Evolutionary conservation across 768 basidiomycete genomes (phyloP).

Genomic region (Amanita molliuscula): DNA sequence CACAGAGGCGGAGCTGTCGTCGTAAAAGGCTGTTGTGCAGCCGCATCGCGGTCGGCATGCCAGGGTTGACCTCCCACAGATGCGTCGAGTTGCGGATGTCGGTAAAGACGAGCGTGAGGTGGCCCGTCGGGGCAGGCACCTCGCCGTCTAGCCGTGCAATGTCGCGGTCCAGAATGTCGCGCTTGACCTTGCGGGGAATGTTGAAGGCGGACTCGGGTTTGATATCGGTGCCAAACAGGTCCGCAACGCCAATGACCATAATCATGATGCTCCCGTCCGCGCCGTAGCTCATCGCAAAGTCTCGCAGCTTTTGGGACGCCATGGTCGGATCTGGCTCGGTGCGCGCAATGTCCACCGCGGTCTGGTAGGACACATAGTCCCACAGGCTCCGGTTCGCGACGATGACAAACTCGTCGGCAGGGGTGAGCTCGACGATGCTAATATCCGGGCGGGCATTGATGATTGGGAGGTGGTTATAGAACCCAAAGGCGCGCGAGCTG

Average conservation of each 20-base stretch:
- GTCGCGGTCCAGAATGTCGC: conserved; percentile 45
- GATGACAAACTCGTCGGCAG: conserved; percentile 93
- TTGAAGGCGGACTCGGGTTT: conserved; percentile 13
- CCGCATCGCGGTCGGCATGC: conserved; percentile 90
- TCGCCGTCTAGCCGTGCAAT: conserved; percentile 63
- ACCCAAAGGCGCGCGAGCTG: conserved; percentile 89
- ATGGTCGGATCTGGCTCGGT: conserved; percentile 57
- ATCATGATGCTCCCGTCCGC: conserved; percentile 93
- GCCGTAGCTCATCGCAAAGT: conserved; percentile 95
- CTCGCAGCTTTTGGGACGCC: conserved; percentile 93
- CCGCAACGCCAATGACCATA: conserved; percentile 86
- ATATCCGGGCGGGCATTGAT: conserved; percentile 87
- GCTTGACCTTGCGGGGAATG: conserved; percentile 24
- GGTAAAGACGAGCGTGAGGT: conserved; percentile 91
- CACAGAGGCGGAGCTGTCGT: conserved; percentile 77
- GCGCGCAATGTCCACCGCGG: conserved; percentile 91
- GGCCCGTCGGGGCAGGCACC: conserved; percentile 76
- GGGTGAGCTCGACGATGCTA: conserved; percentile 53
- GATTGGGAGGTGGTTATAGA: conserved; percentile 80
- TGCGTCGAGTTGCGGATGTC: conserved; percentile 97
- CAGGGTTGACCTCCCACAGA: conserved; percentile 91
- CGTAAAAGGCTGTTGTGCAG: conserved; percentile 84
- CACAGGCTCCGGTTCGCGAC: conserved; percentile 89
- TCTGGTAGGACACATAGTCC: conserved; percentile 91
- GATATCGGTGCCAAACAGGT: conserved; percentile 42